Evolutionary conservation across 1,284 basidiomycete species (phyloP).

Genomic region (Cryptococcus maquisensis): DNA sequence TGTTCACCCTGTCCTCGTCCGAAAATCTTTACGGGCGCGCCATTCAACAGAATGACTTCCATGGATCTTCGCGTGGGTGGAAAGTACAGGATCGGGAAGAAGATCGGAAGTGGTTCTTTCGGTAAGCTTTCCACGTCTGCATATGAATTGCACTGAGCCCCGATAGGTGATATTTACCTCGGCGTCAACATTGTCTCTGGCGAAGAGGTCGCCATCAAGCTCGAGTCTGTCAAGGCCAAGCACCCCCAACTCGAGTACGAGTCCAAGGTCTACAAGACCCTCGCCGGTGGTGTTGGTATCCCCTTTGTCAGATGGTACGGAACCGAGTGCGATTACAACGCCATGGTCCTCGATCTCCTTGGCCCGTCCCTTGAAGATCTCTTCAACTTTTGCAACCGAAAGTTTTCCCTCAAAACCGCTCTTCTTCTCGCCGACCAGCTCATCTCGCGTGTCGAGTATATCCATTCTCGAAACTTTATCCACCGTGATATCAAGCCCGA

Average conservation of each 20-base stretch:
- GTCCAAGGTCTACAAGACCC: slow-evolving; percentile 93
- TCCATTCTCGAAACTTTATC: slow-evolving; percentile 99
- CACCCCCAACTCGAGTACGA: slow-evolving; percentile 99
- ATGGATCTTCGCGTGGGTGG: slow-evolving; percentile 95
- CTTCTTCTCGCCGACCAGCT: slow-evolving; percentile 95
- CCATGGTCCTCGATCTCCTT: slow-evolving; percentile 97
- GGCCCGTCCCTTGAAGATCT: slow-evolving; percentile 97
- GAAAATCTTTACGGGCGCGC: slow-evolving; percentile 3
- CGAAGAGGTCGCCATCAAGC: slow-evolving; percentile 99
- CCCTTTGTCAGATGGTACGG: slow-evolving; percentile 99
- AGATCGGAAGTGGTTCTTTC: slow-evolving; percentile 98
- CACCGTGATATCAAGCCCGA: slow-evolving; percentile 99
- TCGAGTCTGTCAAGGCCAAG: slow-evolving; percentile 99
- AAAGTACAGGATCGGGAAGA: slow-evolving; percentile 98
- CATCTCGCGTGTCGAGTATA: slow-evolving; percentile 98
- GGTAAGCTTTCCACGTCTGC: slow-evolving; percentile 57
- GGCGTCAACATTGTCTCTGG: slow-evolving; percentile 99
- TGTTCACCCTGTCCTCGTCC: no score
- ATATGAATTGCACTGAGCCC: slow-evolving; percentile 9
- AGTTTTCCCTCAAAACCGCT: slow-evolving; percentile 96
- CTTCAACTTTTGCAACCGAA: slow-evolving; percentile 99
- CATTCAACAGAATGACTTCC: slow-evolving; percentile 41
- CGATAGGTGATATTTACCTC: slow-evolving; percentile 92
- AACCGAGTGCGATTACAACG: slow-evolving; percentile 98
- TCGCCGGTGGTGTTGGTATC: slow-evolving; percentile 96